These are phyloP conservation scores for Rehmannia glutinosa DNA, from an alignment of 257 asterid genomes.

Conservation along the genomic window DNA sequence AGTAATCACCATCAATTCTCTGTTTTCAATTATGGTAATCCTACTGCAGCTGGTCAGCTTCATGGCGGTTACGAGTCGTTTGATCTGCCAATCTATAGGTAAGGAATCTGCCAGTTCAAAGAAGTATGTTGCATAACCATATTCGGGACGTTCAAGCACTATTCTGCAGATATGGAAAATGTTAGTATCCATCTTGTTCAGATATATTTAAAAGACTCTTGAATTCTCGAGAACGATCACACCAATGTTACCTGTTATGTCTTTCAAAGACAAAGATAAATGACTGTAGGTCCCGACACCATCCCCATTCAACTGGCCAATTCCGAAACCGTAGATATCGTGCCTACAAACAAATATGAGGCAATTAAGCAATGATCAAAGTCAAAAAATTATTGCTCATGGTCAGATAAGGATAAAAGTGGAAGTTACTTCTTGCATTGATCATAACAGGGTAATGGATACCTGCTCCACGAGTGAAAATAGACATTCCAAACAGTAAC, in stretches of 20 bases:
- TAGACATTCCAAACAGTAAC: conserved; percentile 83
- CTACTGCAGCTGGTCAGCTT: conserved; percentile 84
- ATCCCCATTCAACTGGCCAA: conserved; percentile 99
- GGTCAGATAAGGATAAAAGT: not conserved
- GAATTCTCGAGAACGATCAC: not conserved
- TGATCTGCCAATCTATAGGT: conserved; percentile 81
- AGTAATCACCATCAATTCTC: conserved; percentile 60
- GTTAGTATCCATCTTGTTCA: not conserved
- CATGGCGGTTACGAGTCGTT: conserved; percentile 73
- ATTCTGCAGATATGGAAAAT: conserved; percentile 50
- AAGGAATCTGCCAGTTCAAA: conserved; percentile 59
- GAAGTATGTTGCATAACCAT: conserved; percentile 94
- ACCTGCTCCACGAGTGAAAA: conserved; percentile 97
- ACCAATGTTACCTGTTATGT: conserved; percentile 66
- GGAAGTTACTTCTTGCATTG: not conserved
- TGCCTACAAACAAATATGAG: conserved; percentile 44
- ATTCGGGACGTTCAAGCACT: conserved; percentile 98
- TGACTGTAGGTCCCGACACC: conserved; percentile 94
- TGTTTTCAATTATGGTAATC: conserved; percentile 63
- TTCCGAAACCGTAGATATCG: conserved; percentile 60
- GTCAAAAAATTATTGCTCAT: not conserved
- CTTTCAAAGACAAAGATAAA: conserved; percentile 90
- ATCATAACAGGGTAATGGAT: conserved; percentile 3
- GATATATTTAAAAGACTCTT: not conserved
- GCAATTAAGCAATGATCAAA: not conserved